Base-by-base conservation (phyloP, 2,329 filamentous ascomycete species). In the Aspergillus pseudonomiae region DNA sequence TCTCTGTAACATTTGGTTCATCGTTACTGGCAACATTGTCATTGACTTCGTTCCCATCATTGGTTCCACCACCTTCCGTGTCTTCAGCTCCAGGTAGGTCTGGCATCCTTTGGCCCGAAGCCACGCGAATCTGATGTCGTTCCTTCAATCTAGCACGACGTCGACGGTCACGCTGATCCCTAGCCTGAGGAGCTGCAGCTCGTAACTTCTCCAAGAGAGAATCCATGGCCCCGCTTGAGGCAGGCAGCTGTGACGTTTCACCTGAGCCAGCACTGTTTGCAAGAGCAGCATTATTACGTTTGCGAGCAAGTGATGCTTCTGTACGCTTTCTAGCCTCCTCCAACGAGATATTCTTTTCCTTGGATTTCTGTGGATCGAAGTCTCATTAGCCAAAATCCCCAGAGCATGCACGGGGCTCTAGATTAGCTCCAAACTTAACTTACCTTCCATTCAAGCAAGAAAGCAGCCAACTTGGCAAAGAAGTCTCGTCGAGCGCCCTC, bases 401-500 rank as follows among this genome's bases (percentile, higher is more conserved):
- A 24, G 28, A 34, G 14, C 11, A 21, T 12, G 26, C 24, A 34
- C 19, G 10, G 53, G 14, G 24, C 4, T 32, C 32, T 41, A 53
- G 45, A 55, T 58, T n/a, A 41, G 39, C 16, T 16, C 39, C 16
- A 10, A 41, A 10, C 39, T 21, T 58, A 52, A 78, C 84, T 70
- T 74, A 88, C 86, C 83, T 94, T 97, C 92, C 95, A 99, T 77
- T 98, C 95, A 36, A 85, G 82, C 71, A 99, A 87, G 82, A 99
- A 99, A 60, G 88, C 84, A 24, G 94, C 93, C 71, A 99, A 85
- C 83, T 98, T 98, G 67, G 90, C 84, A 76, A 99, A 99, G 85
- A 99, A 99, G 71, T 97, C 94, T 66, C 95, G 87, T 62, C 94
- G 86, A n/a, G 94, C 91, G 73, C 93, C 96, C 59, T 98, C 95